Conservation (phyloP, 176 grass and related monocot genomes). For the Oryza meyeriana region DNA sequence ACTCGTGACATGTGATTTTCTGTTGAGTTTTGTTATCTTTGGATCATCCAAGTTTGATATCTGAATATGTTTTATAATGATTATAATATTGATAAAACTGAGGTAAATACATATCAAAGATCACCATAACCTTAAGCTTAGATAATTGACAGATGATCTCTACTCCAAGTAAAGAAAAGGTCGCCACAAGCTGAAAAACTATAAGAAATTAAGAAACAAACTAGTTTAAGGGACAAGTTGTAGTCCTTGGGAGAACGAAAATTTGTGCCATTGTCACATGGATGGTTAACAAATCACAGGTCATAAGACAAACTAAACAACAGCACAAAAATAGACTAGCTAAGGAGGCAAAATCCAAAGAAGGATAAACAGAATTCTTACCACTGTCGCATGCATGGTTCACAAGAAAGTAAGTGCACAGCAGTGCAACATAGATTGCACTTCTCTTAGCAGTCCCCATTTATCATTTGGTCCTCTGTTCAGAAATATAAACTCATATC, state of each 20-base stretch:
- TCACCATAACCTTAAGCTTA: neutral
- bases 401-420: conserved; percentile 23
- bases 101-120: neutral
- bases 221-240: neutral
- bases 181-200: neutral
- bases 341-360: neutral
- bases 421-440: neutral
- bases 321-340: neutral
- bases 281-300: neutral
- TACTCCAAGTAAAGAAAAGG: neutral
- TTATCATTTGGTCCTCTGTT: neutral
- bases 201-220: neutral
- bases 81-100: neutral
- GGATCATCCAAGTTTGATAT: neutral
- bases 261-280: neutral
- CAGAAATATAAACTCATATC: neutral
- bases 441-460: conserved; percentile 6
- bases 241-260: neutral
- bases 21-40: neutral
- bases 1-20: neutral
- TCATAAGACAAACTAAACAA: conserved; percentile 6
- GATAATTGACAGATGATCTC: neutral
- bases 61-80: neutral
- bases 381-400: conserved; percentile 32
- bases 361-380: conserved; percentile 1